Evolutionary conservation across 768 basidiomycete genomes (phyloP).

Genomic region (Lentinula sp.): DNA sequence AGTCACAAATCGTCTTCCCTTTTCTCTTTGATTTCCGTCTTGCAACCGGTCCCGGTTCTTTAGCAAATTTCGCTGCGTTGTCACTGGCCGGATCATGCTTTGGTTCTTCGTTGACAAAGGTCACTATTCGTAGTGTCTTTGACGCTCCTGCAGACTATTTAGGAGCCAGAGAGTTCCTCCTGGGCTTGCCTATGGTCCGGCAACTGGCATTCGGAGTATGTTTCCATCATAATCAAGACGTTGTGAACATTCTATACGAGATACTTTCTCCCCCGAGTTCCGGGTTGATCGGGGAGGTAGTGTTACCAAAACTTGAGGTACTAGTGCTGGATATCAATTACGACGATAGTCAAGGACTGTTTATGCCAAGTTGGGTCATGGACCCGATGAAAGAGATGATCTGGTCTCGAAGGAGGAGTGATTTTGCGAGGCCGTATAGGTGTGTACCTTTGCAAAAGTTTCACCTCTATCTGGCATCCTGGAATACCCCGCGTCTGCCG

Average conservation of each 20-base stretch:
- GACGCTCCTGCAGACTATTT: not conserved
- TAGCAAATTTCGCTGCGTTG: not conserved
- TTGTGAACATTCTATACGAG: not conserved
- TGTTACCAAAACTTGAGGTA: not conserved
- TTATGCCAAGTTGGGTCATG: not conserved
- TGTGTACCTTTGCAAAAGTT: not conserved
- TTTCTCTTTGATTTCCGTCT: not conserved
- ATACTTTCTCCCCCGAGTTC: not conserved
- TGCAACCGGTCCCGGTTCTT: not conserved
- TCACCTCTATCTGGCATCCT: not conserved
- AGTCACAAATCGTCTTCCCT: not conserved
- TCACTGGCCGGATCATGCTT: not conserved
- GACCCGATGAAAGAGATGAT: not conserved
- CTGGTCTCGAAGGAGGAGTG: not conserved
- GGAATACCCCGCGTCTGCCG: not conserved
- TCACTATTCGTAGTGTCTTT: slow-evolving; percentile 1
- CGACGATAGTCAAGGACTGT: not conserved
- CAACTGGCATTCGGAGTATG: not conserved
- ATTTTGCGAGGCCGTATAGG: not conserved
- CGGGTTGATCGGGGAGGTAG: not conserved
- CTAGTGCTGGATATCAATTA: not conserved
- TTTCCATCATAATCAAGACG: not conserved
- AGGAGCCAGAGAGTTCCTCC: not conserved
- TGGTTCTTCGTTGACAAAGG: not conserved
- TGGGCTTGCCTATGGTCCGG: not conserved